Evolutionary conservation across 2,329 filamentous ascomycete genomes (phyloP).

Genomic region (Aspergillus brasiliensis): DNA sequence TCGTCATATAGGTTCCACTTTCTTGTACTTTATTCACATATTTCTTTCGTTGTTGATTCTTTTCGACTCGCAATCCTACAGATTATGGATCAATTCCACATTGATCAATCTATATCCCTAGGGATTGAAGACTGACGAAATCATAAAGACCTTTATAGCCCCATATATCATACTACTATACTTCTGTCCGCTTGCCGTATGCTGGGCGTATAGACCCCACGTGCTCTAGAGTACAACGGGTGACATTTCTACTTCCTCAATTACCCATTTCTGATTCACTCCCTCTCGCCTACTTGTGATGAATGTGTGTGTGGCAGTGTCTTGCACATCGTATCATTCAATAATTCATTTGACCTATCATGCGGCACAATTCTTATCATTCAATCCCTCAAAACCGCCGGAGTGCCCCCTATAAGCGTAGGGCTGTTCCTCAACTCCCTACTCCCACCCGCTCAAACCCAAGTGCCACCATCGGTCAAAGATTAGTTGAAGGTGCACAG

Average conservation of each 20-base stretch:
- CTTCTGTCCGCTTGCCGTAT: neutral
- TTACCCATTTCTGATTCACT: neutral
- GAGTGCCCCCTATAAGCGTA: slow-evolving; percentile 14
- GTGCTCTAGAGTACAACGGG: neutral
- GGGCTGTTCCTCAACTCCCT: slow-evolving; percentile 5
- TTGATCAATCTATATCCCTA: neutral
- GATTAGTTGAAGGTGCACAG: slow-evolving; percentile 27
- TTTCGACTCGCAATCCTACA: neutral
- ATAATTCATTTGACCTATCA: slow-evolving; percentile 7
- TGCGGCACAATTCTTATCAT: slow-evolving; percentile 19
- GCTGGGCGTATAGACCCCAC: neutral
- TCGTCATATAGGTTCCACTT: slow-evolving; percentile 7
- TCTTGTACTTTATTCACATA: slow-evolving; percentile 3
- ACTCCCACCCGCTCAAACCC: slow-evolving; percentile 7
- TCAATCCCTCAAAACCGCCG: slow-evolving; percentile 13
- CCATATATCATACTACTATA: neutral
- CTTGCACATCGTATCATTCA: neutral
- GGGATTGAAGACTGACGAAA: neutral
- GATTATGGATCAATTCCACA: neutral
- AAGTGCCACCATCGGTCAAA: slow-evolving; percentile 25
- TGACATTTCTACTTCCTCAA: slow-evolving; percentile 6
- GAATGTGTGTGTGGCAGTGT: neutral
- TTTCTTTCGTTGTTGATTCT: neutral
- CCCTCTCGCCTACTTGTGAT: neutral
- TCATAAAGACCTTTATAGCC: neutral